Base-by-base conservation (phyloP, 768 basidiomycete genomes). In the Hericium rajendrae region DNA sequence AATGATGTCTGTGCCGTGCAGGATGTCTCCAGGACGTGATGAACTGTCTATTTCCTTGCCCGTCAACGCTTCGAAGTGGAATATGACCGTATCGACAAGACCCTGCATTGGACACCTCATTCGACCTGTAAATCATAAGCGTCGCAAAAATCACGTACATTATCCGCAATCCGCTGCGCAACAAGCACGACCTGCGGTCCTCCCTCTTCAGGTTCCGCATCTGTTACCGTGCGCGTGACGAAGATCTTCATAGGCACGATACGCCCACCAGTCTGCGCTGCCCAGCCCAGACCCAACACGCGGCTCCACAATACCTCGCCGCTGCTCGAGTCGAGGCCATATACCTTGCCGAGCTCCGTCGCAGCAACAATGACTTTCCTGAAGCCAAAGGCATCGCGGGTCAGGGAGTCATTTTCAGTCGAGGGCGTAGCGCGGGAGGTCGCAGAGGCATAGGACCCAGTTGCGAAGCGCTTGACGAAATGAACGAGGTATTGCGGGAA, bases 321-420 rank as follows among this genome's bases (percentile, higher is more conserved):
- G 48, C 76, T 87, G 10, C 82, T 79, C 1, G 89, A 86, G 63
- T 97, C 92, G 46, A 97, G 70, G 0, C 84, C 94, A 64, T 84
- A 92, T 0, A 94, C 62, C 64, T 91, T 92, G 2, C 92, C 91
- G 28, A 78, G 74, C 0, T 74, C 62, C 3, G 88, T 91, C 0
- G 84, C 87, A 6, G 75, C 78, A 4, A 95, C 79, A 48, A 94
- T 79, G 28, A 97, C 69, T 66, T 97, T 91, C 39, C 86, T 78
- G 71, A 97, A 91, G 0, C 92, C 93, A 67, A 94, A 95, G 0
- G 84, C 70, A 65, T 94, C 92, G 4, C 90, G 82, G 57, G 75
- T 72, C 0, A 85, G 73, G 0, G 71, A 57, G 22, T 69, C 67
- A 22, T 73, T 68, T 8, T 73, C 65, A 20, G 70, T 62, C 28